A percentile compares a stretch with the other conserved stretches of the same genome.
Conservation (phyloP, 2,329 filamentous ascomycete genomes). For the Fusarium circinatum region DNA sequence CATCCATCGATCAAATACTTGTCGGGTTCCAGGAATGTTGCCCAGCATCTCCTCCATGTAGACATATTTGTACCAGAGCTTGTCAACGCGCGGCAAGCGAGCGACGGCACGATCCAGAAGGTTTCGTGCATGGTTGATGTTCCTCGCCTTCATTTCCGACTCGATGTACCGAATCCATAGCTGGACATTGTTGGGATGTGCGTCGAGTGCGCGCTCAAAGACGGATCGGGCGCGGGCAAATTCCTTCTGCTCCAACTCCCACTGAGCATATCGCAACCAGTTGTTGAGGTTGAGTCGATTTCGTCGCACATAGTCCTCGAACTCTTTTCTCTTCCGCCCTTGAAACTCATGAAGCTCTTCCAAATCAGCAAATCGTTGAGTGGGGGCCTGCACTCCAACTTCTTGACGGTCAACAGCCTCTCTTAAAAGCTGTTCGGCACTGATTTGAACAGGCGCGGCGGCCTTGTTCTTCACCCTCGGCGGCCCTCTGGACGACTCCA, state of each 20-base stretch:
- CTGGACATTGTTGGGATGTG: constrained; percentile 85
- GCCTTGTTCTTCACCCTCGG: constrained; percentile 99
- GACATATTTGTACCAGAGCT: constrained; percentile 99
- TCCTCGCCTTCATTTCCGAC: constrained; percentile 90
- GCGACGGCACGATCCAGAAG: constrained; percentile 94
- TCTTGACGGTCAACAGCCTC: constrained; percentile 98
- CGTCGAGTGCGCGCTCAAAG: constrained; percentile 94
- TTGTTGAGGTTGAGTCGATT: constrained; percentile 98
- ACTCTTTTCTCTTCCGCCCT: constrained; percentile 93
- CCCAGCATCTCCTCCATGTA: constrained; percentile 99
- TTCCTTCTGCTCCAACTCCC: constrained; percentile 98
- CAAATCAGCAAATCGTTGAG: constrained; percentile 93
- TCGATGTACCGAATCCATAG: constrained; percentile 96
- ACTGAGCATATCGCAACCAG: constrained; percentile 97
- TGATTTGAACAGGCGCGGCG: constrained; percentile 89
- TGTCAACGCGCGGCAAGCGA: constrained; percentile 89
- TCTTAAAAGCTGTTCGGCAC: constrained; percentile 94
- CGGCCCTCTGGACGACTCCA: constrained; percentile 92
- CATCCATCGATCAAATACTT: constrained; percentile 99
- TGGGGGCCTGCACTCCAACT: constrained; percentile 85
- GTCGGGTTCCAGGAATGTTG: constrained; percentile 89
- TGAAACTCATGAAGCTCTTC: constrained; percentile 99
- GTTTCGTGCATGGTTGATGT: constrained; percentile 97
- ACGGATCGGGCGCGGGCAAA: constrained; percentile 90
- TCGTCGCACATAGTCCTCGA: constrained; percentile 96